Evolutionary conservation across 192 early-diverging fungal genomes (phyloP).

Genomic region (Diversispora eburnea): DNA sequence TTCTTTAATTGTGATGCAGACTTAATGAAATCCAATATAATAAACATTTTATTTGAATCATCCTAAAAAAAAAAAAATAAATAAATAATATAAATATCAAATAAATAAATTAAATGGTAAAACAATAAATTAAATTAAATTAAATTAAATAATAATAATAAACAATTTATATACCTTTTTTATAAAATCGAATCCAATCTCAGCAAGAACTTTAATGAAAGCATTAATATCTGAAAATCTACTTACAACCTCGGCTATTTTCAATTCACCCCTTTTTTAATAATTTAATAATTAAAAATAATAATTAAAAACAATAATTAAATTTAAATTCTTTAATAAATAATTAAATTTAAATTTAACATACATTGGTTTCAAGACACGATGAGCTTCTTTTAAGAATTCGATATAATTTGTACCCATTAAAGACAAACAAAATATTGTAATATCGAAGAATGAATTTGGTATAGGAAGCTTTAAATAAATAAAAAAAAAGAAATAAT

Average conservation of each 20-base stretch:
- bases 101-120: background rate
- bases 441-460: slow-evolving; percentile 68
- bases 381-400: slow-evolving; percentile 84
- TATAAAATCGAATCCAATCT: slow-evolving; percentile 72
- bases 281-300: slow-evolving; percentile 10
- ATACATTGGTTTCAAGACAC: slow-evolving; percentile 76
- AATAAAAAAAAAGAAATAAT: slow-evolving; percentile 3
- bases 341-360: slow-evolving; percentile 8
- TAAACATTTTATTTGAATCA: slow-evolving; percentile 91
- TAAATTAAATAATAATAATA: too few species aligned
- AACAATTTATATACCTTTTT: slow-evolving; percentile 48
- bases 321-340: slow-evolving; percentile 4
- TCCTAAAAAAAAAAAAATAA: slow-evolving; percentile 43
- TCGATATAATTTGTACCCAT: slow-evolving; percentile 97
- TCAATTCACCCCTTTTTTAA: slow-evolving; percentile 71
- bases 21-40: slow-evolving; percentile 82
- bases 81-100: background rate
- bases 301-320: background rate
- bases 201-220: slow-evolving; percentile 70
- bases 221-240: slow-evolving; percentile 75
- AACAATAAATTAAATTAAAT: too few species aligned
- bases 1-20: slow-evolving; percentile 31
- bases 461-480: slow-evolving; percentile 59
- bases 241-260: slow-evolving; percentile 93
- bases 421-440: slow-evolving; percentile 87